Evolutionary conservation across 345 rosid genomes (phyloP), one percentile per base, ranked within the genome.

Genomic region (Passiflora organensis): DNA sequence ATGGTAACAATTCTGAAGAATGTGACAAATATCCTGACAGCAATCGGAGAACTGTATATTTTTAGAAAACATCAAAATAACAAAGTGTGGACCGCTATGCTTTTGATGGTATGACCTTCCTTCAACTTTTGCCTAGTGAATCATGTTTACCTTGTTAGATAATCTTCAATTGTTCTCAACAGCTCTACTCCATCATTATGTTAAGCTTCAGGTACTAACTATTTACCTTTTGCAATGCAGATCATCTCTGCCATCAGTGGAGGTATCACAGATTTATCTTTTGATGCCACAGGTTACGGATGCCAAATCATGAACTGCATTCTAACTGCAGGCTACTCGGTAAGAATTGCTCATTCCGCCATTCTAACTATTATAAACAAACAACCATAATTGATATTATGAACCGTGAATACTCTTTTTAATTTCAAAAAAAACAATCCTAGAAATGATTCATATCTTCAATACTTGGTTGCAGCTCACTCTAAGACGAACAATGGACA

Each of bases 1-100:
- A 91, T 91, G 98, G 96, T 91, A 63, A 91, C 98, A 59, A 74
- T 88, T 63, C 72, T 91, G 83, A 91, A 91, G 93, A 91, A 91
- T 65, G 77, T 86, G 61, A 81, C 98, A 12, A 91, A 91, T 74
- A 88, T 91, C 62, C 62, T 91, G 54, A 88, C 98, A 15, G 98
- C 96, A 43, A 53, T 81, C 10, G 98, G 98, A 32, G 98, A 91
- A 61, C 44, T 86, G 3, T 91, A 88, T 67, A 73, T 91, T 55
- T 91, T 88, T 47, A 79, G 86, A 13, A 88, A 86, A 71, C 95
- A 58, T 67, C 96, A 88, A 78, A 88, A 72, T 72, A 86, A 70
- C 72, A 88, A 88, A 75, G 96, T 91, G 17, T 91, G 98, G 98
- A 70, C 75, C 60, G 93, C 98, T 46, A 85, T 88, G 95, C 72